Evolutionary conservation across 257 asterid species (phyloP).

Genomic region (Solanum infundibuliforme): DNA sequence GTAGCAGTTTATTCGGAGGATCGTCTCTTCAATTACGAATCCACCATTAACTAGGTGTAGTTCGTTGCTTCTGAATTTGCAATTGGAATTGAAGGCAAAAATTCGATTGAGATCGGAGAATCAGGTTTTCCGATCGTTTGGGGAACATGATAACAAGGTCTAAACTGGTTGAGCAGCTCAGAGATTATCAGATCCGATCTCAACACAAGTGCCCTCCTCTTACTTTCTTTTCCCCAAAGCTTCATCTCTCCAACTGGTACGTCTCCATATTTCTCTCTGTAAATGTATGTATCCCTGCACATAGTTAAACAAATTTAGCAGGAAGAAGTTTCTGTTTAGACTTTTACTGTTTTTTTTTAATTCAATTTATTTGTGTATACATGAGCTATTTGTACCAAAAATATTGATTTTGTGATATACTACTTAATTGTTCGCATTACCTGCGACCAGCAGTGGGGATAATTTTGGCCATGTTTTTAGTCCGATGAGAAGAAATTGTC

Average conservation of each 20-base stretch:
- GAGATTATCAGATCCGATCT: slow-evolving; percentile 89
- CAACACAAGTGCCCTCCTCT: slow-evolving; percentile 75
- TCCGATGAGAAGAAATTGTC: not conserved
- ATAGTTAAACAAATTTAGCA: not conserved
- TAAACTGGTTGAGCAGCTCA: slow-evolving; percentile 79
- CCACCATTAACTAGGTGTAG: not conserved
- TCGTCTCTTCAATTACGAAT: not conserved
- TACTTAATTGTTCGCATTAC: not conserved
- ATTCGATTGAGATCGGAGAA: not conserved
- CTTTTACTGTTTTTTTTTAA: not conserved
- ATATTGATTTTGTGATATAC: not conserved
- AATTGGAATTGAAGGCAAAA: not conserved
- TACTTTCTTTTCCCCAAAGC: slow-evolving; percentile 65
- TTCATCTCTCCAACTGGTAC: slow-evolving; percentile 56
- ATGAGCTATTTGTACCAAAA: not conserved
- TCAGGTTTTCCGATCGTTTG: not conserved
- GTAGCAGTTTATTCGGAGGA: not conserved
- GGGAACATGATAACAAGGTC: slow-evolving; percentile 74
- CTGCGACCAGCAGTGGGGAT: not conserved
- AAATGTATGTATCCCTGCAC: not conserved
- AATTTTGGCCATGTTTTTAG: not conserved
- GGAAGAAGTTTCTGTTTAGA: not conserved
- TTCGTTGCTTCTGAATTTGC: not conserved
- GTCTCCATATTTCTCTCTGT: not conserved
- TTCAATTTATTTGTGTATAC: not conserved